Conservation (phyloP, 257 asterid genomes). For the Lycium ferocissimum region DNA sequence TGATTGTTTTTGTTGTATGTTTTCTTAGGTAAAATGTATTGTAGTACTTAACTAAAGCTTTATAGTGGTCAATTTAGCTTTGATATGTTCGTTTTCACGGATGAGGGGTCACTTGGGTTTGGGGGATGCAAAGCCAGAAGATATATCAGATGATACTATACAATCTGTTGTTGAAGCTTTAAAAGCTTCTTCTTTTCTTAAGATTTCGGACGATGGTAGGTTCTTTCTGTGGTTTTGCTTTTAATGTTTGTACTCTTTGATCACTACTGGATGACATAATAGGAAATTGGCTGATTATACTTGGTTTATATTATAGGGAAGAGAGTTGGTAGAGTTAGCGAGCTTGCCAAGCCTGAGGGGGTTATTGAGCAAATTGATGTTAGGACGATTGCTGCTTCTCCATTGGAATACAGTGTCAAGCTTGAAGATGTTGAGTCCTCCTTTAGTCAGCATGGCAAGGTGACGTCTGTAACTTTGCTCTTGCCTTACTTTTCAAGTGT, state of each 20-base stretch:
- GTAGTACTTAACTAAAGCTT: slow-evolving; percentile 58
- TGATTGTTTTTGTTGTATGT: neutral
- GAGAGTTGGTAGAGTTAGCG: slow-evolving; percentile 78
- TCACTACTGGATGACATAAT: neutral
- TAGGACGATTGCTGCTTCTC: slow-evolving; percentile 87
- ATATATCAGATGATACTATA: slow-evolving; percentile 69
- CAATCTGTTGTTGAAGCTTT: slow-evolving; percentile 79
- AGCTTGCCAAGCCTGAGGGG: slow-evolving; percentile 79
- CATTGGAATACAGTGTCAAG: slow-evolving; percentile 76
- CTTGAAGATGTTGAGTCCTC: slow-evolving; percentile 83
- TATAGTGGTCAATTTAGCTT: slow-evolving; percentile 81
- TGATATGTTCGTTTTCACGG: slow-evolving; percentile 73
- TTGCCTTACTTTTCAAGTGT: slow-evolving; percentile 1
- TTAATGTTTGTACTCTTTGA: no score
- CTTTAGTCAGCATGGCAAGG: slow-evolving; percentile 76
- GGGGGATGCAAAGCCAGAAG: slow-evolving; percentile 79
- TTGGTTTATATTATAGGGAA: slow-evolving; percentile 50
- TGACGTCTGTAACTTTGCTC: slow-evolving; percentile 22
- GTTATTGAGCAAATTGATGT: slow-evolving; percentile 78
- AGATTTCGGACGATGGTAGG: slow-evolving; percentile 90
- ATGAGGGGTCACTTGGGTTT: slow-evolving; percentile 80
- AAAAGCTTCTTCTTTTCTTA: slow-evolving; percentile 73
- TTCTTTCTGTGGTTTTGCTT: slow-evolving; percentile 19
- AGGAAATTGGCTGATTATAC: slow-evolving; percentile 14
- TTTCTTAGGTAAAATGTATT: neutral